Percentiles rank a stretch among this genome's conserved stretches.
Evolutionary conservation across 306 rosid species (phyloP).

Genomic region (Prunus padus): DNA sequence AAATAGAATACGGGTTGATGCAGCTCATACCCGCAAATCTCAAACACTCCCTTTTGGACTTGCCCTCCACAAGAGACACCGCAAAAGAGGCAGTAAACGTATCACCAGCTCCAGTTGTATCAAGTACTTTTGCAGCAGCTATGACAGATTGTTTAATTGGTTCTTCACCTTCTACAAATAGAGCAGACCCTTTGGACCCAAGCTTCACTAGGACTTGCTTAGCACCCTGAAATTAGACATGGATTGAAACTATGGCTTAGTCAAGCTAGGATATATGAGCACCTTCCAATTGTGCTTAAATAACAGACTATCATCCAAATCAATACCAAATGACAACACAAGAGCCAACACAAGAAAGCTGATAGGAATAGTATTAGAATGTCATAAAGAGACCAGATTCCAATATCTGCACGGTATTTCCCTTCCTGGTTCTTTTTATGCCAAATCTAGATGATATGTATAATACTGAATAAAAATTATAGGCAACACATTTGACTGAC

Average conservation of each 20-base stretch:
- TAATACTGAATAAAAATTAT: background rate
- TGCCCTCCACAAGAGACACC: slow-evolving; percentile 81
- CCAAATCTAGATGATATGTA: background rate
- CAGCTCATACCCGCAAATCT: slow-evolving; percentile 63
- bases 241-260: slow-evolving; percentile 3
- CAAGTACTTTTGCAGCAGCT: slow-evolving; percentile 56
- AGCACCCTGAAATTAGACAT: slow-evolving; percentile 60
- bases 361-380: background rate
- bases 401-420: background rate
- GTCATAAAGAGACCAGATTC: background rate
- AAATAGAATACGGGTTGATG: slow-evolving; percentile 7
- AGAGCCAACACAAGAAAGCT: background rate
- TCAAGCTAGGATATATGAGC: background rate
- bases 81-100: slow-evolving; percentile 94
- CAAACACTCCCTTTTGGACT: slow-evolving; percentile 69
- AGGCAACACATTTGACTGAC: background rate
- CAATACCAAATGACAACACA: background rate
- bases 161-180: slow-evolving; percentile 77
- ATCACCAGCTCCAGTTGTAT: slow-evolving; percentile 95
- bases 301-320: background rate
- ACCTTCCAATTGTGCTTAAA: background rate
- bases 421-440: background rate
- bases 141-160: slow-evolving; percentile 70
- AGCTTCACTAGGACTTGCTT: slow-evolving; percentile 90
- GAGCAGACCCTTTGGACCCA: slow-evolving; percentile 79